Conservation (phyloP, 2,329 filamentous ascomycete species). For the Fusarium lyarnte region DNA sequence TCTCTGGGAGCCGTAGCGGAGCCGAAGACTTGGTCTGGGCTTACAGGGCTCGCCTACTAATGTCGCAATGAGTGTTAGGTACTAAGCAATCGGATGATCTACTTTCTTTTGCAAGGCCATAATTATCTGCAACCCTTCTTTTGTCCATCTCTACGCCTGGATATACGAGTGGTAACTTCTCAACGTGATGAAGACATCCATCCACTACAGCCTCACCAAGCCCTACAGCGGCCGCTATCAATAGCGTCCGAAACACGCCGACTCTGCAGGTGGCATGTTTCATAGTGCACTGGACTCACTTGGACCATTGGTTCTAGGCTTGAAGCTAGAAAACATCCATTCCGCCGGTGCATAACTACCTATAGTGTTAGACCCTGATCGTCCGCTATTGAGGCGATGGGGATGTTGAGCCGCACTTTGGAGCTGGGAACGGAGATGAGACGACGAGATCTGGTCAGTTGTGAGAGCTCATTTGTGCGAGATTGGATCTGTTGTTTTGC, state of each 20-base stretch:
- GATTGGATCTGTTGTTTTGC: neutral
- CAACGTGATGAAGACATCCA: neutral
- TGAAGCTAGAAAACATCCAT: neutral
- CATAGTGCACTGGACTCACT: neutral
- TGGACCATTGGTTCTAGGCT: neutral
- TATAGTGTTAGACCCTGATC: neutral
- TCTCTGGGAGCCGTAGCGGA: conserved; percentile 1
- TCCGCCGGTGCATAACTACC: neutral
- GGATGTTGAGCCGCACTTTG: neutral
- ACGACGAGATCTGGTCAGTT: neutral
- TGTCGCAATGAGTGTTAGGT: neutral
- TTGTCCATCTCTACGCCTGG: neutral
- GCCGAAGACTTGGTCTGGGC: neutral
- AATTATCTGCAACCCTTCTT: neutral
- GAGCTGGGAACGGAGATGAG: neutral
- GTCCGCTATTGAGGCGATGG: neutral
- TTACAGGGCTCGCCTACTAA: neutral
- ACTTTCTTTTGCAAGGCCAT: neutral
- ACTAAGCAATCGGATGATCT: neutral
- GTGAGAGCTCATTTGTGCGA: neutral
- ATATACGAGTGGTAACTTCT: neutral
- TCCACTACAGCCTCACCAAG: neutral
- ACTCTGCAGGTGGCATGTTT: neutral
- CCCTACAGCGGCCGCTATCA: neutral
- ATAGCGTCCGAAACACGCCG: neutral